Base-by-base conservation (phyloP, 495 filamentous ascomycete genomes). In the Xylaria sp. region DNA sequence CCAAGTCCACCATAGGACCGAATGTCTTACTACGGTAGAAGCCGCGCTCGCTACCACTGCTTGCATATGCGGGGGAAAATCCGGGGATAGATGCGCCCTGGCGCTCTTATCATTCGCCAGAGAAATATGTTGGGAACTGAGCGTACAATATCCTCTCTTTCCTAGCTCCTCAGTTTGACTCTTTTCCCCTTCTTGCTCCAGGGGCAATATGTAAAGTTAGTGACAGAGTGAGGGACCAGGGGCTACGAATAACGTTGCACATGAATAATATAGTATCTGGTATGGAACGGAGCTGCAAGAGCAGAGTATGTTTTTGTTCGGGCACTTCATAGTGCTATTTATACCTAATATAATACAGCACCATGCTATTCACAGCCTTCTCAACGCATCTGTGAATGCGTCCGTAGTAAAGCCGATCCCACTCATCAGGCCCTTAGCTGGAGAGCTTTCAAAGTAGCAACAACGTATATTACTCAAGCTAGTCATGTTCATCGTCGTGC, bases 291-390 rank as follows among this genome's bases (percentile, higher is more conserved):
- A 33, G 41, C 58, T 53, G 58, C 24, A 33, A 63, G 68, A 63
- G 68, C 26, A 63, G 58, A 43, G 68, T 5, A 29, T 52, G 21
- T 35, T 53, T 53, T 43, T 70, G 37, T 68, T 17, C 4, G 48
- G 29, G 46, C 46, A 40, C 58, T 48, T 63, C 24, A 53, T 19
- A 37, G 44, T 19, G 48, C 44, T 63, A 58, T 26, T 70, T 19
- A 44, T 63, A 70, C 46, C 46, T 63, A 35, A 53, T 29, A 52
- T 67, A 59, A 67, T 67, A 67, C 48, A 67, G 48, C 64, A 43
- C 24, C 35, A 63, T 50, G 43, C 24, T 24, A 33, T 63, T n/a
- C 46, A 21, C 17, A 5, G 24, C 53, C 44, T 29, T 41, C 26
- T 46, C 31, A 8, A 21, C 35, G 17, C 48, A 55, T 37, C 46